Evolutionary conservation across 805 yeast genomes (phyloP), one percentile per base, ranked within the genome.

Genomic region (Yarrowia deformans): DNA sequence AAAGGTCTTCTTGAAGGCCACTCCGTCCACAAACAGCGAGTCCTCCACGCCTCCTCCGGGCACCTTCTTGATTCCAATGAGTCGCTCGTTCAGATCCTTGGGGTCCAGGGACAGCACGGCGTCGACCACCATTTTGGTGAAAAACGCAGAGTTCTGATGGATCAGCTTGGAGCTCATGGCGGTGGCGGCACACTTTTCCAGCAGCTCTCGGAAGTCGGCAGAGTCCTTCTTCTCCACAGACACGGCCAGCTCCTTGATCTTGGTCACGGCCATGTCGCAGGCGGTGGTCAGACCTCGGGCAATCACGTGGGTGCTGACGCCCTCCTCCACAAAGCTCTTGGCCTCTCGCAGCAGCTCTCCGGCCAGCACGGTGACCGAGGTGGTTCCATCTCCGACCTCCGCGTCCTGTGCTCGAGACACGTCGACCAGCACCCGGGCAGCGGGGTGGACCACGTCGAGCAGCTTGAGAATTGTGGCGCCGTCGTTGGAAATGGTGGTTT

Each of bases 331-430:
- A 77, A 94, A 95, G 55, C 86, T 80, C 76, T 92, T 93, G 72
- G 93, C 88, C 79, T 95, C 98, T 77, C 92, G 92, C 73, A 95
- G 83, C 70, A 95, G 84, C 80, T 95, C 98, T 10, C 97, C 93
- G 52, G 94, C 88, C 70, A 94, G 81, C 13, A 95, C 90, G 0
- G 98, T 93, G 40, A 96, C 99, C 34, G 97, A 90, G 0, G 99
- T 94, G 50, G 99, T 95, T 73, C 99, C 99, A 77, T 95, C 98
- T 71, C 98, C 98, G 73, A 94, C 97, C 79, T 94, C 98, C 71
- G 96, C 97, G 79, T 95, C 99, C 82, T 95, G 99, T 23, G 96
- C 94, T 78, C 95, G 89, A 63, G 97, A 90, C 69, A 95, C 90
- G 77, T 96, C 97, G 40, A 96, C 99, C 73, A 95, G 83, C 69